These are phyloP conservation scores for Daldinia sp. DNA, from an alignment of 2,329 filamentous ascomycete genomes.

Conservation along the genomic window DNA sequence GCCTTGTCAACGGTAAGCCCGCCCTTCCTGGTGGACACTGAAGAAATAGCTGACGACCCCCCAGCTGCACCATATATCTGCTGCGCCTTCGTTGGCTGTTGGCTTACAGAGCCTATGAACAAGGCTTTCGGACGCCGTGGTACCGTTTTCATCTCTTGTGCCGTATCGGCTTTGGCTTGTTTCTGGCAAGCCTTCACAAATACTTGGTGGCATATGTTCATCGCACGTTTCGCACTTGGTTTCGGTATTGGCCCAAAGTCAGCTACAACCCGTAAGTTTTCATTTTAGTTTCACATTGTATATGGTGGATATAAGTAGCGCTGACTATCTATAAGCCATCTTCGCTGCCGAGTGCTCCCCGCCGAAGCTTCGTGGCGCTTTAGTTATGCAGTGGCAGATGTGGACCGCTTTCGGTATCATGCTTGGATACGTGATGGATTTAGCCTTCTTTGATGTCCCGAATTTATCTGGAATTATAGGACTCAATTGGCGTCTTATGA, in stretches of 20 bases:
- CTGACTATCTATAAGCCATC: conserved; percentile 59
- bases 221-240: conserved; percentile 76
- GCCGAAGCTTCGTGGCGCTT: conserved; percentile 71
- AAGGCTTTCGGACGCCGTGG: conserved; percentile 76
- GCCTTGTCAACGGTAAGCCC: conserved; percentile 66
- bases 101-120: conserved; percentile 80
- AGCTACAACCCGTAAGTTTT: conserved; percentile 66
- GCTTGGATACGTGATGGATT: conserved; percentile 69
- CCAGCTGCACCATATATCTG: conserved; percentile 69
- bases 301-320: neutral
- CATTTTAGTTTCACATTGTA: too few relatives aligned
- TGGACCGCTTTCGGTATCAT: conserved; percentile 67
- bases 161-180: conserved; percentile 68
- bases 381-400: conserved; percentile 80
- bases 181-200: conserved; percentile 64
- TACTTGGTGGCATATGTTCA: conserved; percentile 75
- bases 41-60: conserved; percentile 14
- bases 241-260: conserved; percentile 78
- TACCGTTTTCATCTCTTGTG: conserved; percentile 76
- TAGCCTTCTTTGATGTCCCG: conserved; percentile 70
- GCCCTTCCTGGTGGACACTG: neutral
- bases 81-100: conserved; percentile 77
- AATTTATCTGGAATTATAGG: conserved; percentile 66
- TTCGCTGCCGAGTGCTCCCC: conserved; percentile 77
- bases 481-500: conserved; percentile 76